A percentile compares a stretch with the other conserved stretches of the same genome.
These are phyloP conservation scores for Macrophomina pseudophaseolina DNA, from an alignment of 2,329 filamentous ascomycete genomes.

Conservation along the genomic window DNA sequence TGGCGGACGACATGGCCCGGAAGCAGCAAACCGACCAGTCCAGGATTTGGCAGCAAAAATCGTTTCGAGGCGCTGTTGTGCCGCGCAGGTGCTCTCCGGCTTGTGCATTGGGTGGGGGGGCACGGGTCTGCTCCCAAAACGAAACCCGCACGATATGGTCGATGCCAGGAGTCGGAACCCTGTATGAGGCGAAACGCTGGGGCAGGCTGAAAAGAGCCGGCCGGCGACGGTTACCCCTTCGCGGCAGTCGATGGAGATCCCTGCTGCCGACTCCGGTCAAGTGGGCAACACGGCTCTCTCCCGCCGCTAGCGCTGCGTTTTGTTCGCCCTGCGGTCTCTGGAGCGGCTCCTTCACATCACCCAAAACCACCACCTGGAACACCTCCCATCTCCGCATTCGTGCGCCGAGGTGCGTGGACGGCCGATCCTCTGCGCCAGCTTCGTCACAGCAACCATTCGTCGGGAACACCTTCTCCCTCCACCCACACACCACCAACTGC, in stretches of 20 bases:
- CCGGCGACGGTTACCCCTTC: neutral
- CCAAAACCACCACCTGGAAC: constrained; percentile 3
- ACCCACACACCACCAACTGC: neutral
- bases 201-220: neutral
- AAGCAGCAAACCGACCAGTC: neutral
- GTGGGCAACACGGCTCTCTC: constrained; percentile 15
- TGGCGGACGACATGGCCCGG: neutral
- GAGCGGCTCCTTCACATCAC: neutral
- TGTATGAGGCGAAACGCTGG: constrained; percentile 17
- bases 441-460: neutral
- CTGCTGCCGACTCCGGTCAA: neutral
- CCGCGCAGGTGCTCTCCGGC: no score
- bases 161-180: constrained; percentile 7
- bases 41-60: neutral
- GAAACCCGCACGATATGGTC: neutral
- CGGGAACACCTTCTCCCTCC: neutral
- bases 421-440: neutral
- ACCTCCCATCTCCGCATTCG: neutral
- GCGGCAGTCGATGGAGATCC: neutral
- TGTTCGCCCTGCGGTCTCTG: neutral
- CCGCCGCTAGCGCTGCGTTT: constrained; percentile 20
- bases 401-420: neutral
- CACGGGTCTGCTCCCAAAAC: neutral
- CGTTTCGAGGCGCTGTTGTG: neutral
- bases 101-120: no score